Evolutionary conservation across 805 yeast species (phyloP).

Genomic region (Candida tibetensis): DNA sequence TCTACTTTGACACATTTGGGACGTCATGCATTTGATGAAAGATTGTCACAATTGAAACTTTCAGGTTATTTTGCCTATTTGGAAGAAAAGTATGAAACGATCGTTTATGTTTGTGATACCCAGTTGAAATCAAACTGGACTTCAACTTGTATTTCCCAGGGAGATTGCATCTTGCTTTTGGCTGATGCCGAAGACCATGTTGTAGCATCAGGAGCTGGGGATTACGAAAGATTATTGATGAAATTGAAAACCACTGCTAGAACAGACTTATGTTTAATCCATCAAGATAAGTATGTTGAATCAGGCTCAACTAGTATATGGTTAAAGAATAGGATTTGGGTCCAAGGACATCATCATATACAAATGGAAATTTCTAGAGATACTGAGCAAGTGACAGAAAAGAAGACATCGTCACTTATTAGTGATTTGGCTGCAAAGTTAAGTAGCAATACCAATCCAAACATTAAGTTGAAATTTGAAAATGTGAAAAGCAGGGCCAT

Average conservation of each 20-base stretch:
- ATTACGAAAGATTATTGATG: conserved; percentile 73
- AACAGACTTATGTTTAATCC: conserved; percentile 81
- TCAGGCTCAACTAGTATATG: conserved; percentile 85
- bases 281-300: conserved; percentile 74
- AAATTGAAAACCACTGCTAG: conserved; percentile 80
- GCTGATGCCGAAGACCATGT: conserved; percentile 75
- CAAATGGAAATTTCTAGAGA: conserved; percentile 52
- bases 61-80: conserved; percentile 87
- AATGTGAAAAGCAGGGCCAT: conserved; percentile 30
- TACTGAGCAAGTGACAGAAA: conserved; percentile 9
- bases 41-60: conserved; percentile 75
- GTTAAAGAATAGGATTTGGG: conserved; percentile 87
- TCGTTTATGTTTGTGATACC: conserved; percentile 86
- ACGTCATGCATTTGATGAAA: conserved; percentile 84
- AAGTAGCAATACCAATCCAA: conserved; percentile 32
- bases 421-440: conserved; percentile 37
- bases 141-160: conserved; percentile 86
- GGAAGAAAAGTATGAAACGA: conserved; percentile 86
- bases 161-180: conserved; percentile 85
- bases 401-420: conserved; percentile 24
- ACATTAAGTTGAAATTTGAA: conserved; percentile 30
- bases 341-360: conserved; percentile 88
- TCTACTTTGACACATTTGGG: conserved; percentile 79
- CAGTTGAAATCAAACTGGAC: conserved; percentile 86
- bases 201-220: conserved; percentile 69